A percentile compares a stretch with the other conserved stretches of the same genome.
Conservation (phyloP, 1,284 basidiomycete genomes). For the Boletellus sp. region DNA sequence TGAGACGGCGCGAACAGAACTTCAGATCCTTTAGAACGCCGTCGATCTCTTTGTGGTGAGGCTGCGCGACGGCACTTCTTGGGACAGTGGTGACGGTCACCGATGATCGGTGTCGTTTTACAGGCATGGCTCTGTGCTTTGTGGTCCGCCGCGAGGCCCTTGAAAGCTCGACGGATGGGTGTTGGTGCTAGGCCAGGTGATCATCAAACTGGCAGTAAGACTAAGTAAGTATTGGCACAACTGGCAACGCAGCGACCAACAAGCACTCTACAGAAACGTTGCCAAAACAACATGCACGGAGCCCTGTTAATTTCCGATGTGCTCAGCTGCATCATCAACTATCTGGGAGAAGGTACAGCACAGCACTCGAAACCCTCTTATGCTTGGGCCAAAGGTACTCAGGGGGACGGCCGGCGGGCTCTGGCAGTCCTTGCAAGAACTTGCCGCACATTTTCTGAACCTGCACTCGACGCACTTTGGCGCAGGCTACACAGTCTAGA, state of each 20-base stretch:
- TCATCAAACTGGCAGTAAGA: no score
- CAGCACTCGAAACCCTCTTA: not conserved
- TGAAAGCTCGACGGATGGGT: no score
- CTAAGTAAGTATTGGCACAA: no score
- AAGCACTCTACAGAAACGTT: no score
- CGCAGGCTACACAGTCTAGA: not conserved
- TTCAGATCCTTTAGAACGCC: constrained; percentile 59
- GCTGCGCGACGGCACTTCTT: constrained; percentile 36
- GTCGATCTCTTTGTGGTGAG: constrained; percentile 47
- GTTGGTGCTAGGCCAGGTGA: no score
- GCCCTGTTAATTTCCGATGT: not conserved
- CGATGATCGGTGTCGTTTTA: constrained; percentile 10
- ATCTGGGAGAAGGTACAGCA: not conserved
- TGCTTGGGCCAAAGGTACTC: no score
- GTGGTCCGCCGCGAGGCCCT: no score
- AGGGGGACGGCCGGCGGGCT: constrained; percentile 1
- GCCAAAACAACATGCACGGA: no score
- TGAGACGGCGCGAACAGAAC: constrained; percentile 48
- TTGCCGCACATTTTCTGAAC: constrained; percentile 19
- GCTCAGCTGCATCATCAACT: not conserved
- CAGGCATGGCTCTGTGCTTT: constrained; percentile 12
- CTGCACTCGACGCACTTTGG: constrained; percentile 21
- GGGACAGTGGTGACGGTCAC: constrained; percentile 29
- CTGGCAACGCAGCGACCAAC: no score
- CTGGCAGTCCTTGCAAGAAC: constrained; percentile 21